These are phyloP conservation scores for Penicillium expansum DNA, from an alignment of 2,329 filamentous ascomycete species.

Conservation along the genomic window DNA sequence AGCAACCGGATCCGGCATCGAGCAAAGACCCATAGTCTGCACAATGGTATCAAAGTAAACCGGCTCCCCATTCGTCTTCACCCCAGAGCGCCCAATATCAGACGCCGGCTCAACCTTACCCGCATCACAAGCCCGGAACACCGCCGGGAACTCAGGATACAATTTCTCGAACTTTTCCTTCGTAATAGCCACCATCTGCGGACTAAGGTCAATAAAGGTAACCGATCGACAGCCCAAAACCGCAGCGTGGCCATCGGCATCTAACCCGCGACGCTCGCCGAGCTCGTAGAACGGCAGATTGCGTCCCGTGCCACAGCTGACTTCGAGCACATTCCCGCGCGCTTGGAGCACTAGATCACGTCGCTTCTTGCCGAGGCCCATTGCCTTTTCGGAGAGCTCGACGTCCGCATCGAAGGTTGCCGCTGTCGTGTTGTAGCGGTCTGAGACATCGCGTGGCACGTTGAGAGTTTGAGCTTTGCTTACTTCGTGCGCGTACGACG, in stretches of 20 bases:
- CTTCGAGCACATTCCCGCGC: slow-evolving; percentile 49
- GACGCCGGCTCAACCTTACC: slow-evolving; percentile 28
- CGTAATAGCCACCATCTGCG: slow-evolving; percentile 48
- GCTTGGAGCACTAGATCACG: slow-evolving; percentile 43
- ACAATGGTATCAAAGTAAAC: slow-evolving; percentile 47
- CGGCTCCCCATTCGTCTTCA: background rate
- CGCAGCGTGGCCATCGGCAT: slow-evolving; percentile 30
- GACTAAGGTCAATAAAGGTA: slow-evolving; percentile 50
- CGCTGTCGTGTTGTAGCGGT: slow-evolving; percentile 47
- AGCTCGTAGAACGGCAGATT: slow-evolving; percentile 49
- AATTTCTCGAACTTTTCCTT: slow-evolving; percentile 42
- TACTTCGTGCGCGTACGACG: slow-evolving; percentile 41
- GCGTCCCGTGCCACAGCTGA: slow-evolving; percentile 51
- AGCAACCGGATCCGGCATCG: slow-evolving; percentile 43
- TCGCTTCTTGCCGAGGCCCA: slow-evolving; percentile 43
- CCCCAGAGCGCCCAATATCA: background rate
- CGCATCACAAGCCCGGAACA: slow-evolving; percentile 40
- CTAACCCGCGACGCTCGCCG: slow-evolving; percentile 33
- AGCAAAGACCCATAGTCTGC: slow-evolving; percentile 53
- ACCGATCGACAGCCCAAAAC: slow-evolving; percentile 41
- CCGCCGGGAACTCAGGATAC: slow-evolving; percentile 33
- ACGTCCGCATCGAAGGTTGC: slow-evolving; percentile 47
- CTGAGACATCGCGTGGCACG: slow-evolving; percentile 45
- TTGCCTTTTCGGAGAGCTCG: slow-evolving; percentile 43
- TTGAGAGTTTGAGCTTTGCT: slow-evolving; percentile 31